Conservation (phyloP, 805 yeast genomes). For the Hemisphaericaspora nanyangensis region DNA sequence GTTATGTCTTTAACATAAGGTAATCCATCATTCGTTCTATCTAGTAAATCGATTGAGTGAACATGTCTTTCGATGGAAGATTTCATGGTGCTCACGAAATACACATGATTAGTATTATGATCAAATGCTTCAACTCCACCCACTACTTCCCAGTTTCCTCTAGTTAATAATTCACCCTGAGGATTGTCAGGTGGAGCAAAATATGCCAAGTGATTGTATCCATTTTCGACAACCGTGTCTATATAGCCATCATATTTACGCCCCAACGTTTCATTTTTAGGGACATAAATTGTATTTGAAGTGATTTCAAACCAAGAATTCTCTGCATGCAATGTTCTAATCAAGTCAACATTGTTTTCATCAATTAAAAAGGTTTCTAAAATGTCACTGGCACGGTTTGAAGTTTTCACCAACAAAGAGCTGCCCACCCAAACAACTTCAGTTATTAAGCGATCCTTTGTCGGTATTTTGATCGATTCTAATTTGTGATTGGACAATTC, state of each 20-base stretch:
- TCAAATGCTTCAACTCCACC: slow-evolving; percentile 59
- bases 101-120: slow-evolving; percentile 42
- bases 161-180: slow-evolving; percentile 49
- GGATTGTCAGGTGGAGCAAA: slow-evolving; percentile 61
- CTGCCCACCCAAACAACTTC: slow-evolving; percentile 58
- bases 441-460: slow-evolving; percentile 49
- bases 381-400: slow-evolving; percentile 58
- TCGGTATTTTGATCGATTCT: slow-evolving; percentile 19
- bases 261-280: slow-evolving; percentile 31
- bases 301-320: slow-evolving; percentile 60
- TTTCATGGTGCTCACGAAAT: slow-evolving; percentile 68
- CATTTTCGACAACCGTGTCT: slow-evolving; percentile 62
- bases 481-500: slow-evolving; percentile 9
- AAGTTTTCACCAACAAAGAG: slow-evolving; percentile 48
- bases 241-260: slow-evolving; percentile 61
- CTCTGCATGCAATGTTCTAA: slow-evolving; percentile 43
- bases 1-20: slow-evolving; percentile 46
- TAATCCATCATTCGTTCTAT: slow-evolving; percentile 33
- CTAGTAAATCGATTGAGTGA: slow-evolving; percentile 58
- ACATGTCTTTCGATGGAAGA: slow-evolving; percentile 83
- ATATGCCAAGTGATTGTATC: slow-evolving; percentile 77
- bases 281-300: slow-evolving; percentile 30
- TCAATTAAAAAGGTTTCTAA: slow-evolving; percentile 49
- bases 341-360: slow-evolving; percentile 19
- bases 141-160: slow-evolving; percentile 90